Percentiles rank a stretch among this genome's conserved stretches.
phyloP scores from a whole-genome alignment of 352 stramenopile genomes.

The Phytopythium delawarense region DNA sequence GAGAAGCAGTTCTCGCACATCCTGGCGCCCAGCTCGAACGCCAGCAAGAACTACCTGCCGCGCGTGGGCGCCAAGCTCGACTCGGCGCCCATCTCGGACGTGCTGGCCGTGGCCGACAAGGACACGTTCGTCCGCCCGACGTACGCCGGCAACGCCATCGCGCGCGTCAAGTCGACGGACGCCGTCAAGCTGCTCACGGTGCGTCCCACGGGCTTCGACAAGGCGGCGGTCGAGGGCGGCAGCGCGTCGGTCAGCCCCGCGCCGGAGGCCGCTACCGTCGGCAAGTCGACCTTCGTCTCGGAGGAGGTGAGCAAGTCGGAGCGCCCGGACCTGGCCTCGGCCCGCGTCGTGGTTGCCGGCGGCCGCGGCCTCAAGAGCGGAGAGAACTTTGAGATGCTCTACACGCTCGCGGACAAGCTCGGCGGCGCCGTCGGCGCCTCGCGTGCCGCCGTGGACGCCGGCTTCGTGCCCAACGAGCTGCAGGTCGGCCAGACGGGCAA shows the following conservation, averaged over 20 bases:
- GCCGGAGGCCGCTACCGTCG: slow-evolving; percentile 43
- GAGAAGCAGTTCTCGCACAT: slow-evolving; percentile 88
- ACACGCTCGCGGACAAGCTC: slow-evolving; percentile 97
- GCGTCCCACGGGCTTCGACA: slow-evolving; percentile 97
- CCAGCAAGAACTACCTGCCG: slow-evolving; percentile 96
- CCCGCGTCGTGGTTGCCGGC: slow-evolving; percentile 94
- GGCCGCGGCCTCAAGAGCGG: slow-evolving; percentile 96
- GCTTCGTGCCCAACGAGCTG: slow-evolving; percentile 98
- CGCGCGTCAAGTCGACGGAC: slow-evolving; percentile 87
- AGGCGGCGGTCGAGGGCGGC: slow-evolving; percentile 81
- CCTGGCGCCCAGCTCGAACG: slow-evolving; percentile 93
- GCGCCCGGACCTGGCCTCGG: slow-evolving; percentile 93
- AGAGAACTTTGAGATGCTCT: slow-evolving; percentile 98
- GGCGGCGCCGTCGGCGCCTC: slow-evolving; percentile 96
- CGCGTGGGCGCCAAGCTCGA: slow-evolving; percentile 94
- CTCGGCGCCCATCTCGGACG: slow-evolving; percentile 94
- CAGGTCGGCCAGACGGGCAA: slow-evolving; percentile 99
- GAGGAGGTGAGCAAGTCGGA: slow-evolving; percentile 95
- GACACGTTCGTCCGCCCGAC: slow-evolving; percentile 94
- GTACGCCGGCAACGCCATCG: slow-evolving; percentile 86
- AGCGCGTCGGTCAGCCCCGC: slow-evolving; percentile 65
- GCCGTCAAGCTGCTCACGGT: slow-evolving; percentile 95
- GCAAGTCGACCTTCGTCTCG: slow-evolving; percentile 89
- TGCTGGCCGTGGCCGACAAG: slow-evolving; percentile 88
- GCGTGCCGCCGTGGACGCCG: slow-evolving; percentile 97